Percentiles rank a stretch among this genome's conserved stretches.
These are phyloP conservation scores for Kwoniella sp. DNA, from an alignment of 768 basidiomycete species.

Conservation along the genomic window DNA sequence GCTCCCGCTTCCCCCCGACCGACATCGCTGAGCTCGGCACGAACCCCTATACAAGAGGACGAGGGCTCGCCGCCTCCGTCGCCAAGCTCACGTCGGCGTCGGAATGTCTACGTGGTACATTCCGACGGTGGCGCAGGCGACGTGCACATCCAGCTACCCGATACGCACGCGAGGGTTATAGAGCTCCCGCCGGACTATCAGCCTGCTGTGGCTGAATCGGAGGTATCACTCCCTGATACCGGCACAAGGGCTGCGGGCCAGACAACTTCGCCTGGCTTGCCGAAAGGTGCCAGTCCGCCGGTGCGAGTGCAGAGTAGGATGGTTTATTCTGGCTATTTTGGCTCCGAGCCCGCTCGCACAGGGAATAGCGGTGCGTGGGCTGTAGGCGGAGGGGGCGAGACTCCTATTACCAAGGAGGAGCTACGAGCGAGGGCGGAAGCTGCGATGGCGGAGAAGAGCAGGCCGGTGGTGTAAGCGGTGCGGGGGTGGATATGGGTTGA, in stretches of 20 bases:
- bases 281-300: no score
- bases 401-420: conserved; percentile 16
- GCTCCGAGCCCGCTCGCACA: neutral
- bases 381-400: no score
- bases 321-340: no score
- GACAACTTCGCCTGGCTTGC: no score
- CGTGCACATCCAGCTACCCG: conserved; percentile 33
- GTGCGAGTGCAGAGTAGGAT: no score
- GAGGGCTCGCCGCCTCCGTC: conserved; percentile 10
- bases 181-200: conserved; percentile 37
- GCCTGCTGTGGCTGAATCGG: no score
- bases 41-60: neutral
- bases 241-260: no score
- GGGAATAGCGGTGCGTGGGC: neutral
- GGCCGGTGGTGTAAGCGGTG: no score
- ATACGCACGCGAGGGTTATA: conserved; percentile 16
- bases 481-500: no score
- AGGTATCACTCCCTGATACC: no score
- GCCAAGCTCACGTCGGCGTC: neutral
- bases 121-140: conserved; percentile 28
- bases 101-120: conserved; percentile 40
- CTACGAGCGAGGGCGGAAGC: conserved; percentile 31
- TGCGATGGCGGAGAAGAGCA: conserved; percentile 28
- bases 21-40: conserved; percentile 4
- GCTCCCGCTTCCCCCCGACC: conserved; percentile 10